A percentile compares a stretch with the other conserved stretches of the same genome.
These are phyloP conservation scores for Cystobasidium onofrii DNA, from an alignment of 768 basidiomycete species.

Conservation along the genomic window DNA sequence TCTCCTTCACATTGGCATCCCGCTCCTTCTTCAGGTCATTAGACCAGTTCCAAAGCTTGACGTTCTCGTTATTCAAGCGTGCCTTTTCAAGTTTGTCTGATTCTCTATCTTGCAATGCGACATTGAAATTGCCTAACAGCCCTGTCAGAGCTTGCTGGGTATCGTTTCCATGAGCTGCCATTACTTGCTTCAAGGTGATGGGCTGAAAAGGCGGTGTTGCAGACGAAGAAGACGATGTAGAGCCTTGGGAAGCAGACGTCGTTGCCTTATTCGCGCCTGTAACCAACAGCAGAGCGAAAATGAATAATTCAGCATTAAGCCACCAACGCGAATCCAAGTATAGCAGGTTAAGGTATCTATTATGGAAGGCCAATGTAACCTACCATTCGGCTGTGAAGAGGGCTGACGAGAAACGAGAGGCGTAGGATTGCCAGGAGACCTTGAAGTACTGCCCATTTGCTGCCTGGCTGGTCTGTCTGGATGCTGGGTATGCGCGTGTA, in stretches of 20 bases:
- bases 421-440: neutral
- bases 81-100: neutral
- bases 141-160: neutral
- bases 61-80: constrained; percentile 6
- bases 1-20: neutral
- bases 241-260: neutral
- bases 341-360: too few relatives aligned
- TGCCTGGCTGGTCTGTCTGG: neutral
- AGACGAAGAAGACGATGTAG: neutral
- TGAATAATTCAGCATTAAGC: too few relatives aligned
- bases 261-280: neutral
- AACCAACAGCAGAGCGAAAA: neutral
- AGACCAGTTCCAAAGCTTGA: constrained; percentile 7
- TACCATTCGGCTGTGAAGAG: neutral
- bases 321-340: too few relatives aligned
- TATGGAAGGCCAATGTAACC: neutral
- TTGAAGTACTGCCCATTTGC: neutral
- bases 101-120: constrained; percentile 13
- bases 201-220: neutral
- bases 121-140: constrained; percentile 1
- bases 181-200: neutral
- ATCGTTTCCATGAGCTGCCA: constrained; percentile 2
- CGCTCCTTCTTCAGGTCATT: constrained; percentile 21
- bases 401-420: neutral
- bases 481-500: neutral